phyloP scores from a whole-genome alignment of 148 eudicot genomes.

The Heliamphora exappendiculata region DNA sequence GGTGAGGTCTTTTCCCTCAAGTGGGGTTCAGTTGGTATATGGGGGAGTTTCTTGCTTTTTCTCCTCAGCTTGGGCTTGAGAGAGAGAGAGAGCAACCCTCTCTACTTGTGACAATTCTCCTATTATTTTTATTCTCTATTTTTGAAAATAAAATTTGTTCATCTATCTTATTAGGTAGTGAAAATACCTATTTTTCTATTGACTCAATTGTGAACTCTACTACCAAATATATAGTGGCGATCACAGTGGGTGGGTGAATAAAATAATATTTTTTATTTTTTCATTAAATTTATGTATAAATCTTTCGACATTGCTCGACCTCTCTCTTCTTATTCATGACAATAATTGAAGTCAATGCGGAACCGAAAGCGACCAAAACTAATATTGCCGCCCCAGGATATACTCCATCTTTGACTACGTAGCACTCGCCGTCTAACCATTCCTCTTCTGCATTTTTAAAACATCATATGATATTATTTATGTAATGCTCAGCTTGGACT shows the following conservation, averaged over 20 bases:
- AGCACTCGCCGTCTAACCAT: constrained; percentile 71
- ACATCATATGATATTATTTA: too few relatives aligned
- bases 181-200: neutral
- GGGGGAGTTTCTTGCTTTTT: neutral
- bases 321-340: constrained; percentile 17
- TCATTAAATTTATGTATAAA: constrained; percentile 19
- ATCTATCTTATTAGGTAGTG: neutral
- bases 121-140: too few relatives aligned
- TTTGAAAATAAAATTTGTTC: too few relatives aligned
- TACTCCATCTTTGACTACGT: constrained; percentile 58
- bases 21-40: neutral
- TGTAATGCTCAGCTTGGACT: too few relatives aligned
- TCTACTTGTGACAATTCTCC: too few relatives aligned
- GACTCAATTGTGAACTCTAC: too few relatives aligned
- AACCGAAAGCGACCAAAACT: constrained; percentile 35
- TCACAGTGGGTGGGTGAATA: too few relatives aligned
- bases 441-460: too few relatives aligned
- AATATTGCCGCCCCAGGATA: constrained; percentile 42
- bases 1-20: neutral
- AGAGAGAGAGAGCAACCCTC: too few relatives aligned
- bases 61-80: too few relatives aligned
- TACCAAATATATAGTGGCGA: too few relatives aligned
- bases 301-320: constrained; percentile 13
- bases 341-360: constrained; percentile 22
- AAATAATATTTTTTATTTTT: too few relatives aligned